phyloP scores from a whole-genome alignment of 164 flowering plant species.

The Annona squamosa region DNA sequence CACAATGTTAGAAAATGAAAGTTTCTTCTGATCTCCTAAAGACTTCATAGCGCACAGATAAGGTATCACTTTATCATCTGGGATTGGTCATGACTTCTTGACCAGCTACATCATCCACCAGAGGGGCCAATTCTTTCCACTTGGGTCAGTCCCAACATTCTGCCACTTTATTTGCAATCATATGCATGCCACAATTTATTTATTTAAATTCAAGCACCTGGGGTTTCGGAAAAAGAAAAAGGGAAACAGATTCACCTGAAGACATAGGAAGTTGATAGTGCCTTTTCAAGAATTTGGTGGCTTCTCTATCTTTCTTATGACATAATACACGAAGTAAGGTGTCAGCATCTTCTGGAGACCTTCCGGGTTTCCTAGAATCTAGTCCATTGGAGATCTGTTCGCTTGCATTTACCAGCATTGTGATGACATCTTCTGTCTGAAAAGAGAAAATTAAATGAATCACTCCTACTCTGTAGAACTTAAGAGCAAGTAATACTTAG shows the following conservation, averaged over 20 bases:
- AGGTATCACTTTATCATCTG: background rate
- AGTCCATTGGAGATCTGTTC: slow-evolving; percentile 39
- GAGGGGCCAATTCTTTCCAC: background rate
- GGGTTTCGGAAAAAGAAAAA: too few relatives aligned
- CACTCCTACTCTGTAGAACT: background rate
- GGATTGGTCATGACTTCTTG: background rate
- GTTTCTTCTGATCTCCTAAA: too few relatives aligned
- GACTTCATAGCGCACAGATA: too few relatives aligned
- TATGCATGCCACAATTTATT: background rate
- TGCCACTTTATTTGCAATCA: background rate
- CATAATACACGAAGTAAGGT: slow-evolving; percentile 65
- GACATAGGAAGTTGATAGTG: slow-evolving; percentile 77
- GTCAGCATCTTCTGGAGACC: slow-evolving; percentile 43
- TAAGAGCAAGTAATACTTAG: background rate
- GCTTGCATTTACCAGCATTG: slow-evolving; percentile 68
- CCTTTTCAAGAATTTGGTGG: slow-evolving; percentile 63
- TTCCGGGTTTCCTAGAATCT: slow-evolving; percentile 24
- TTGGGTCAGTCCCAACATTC: too few relatives aligned
- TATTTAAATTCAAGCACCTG: background rate
- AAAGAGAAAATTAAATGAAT: slow-evolving; percentile 7
- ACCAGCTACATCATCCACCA: background rate
- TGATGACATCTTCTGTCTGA: slow-evolving; percentile 62
- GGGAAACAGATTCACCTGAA: slow-evolving; percentile 39
- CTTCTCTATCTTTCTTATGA: slow-evolving; percentile 76
- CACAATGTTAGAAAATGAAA: too few relatives aligned